Percentiles rank a stretch among this genome's conserved stretches.
These are phyloP conservation scores for Vanderwaltozyma tropicalis DNA, from an alignment of 805 yeast genomes.

Conservation along the genomic window DNA sequence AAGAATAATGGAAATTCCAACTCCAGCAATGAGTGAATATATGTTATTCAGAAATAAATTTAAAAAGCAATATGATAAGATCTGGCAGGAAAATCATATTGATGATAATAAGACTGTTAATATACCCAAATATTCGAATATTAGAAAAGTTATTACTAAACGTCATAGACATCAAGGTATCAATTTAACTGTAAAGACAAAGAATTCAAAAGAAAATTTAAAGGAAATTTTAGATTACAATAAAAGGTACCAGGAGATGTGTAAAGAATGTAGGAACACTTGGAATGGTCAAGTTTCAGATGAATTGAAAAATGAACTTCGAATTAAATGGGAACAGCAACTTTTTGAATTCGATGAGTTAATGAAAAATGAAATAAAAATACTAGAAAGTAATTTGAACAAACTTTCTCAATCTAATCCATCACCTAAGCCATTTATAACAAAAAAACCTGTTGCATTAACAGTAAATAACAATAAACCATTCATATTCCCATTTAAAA, in stretches of 20 bases:
- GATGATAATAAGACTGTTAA: no score
- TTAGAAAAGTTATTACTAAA: background rate
- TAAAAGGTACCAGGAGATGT: constrained; percentile 16
- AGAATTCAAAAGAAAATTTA: background rate
- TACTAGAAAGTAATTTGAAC: constrained; percentile 5
- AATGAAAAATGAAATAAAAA: constrained; percentile 9
- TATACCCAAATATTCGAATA: no score
- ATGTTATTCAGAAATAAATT: constrained; percentile 17
- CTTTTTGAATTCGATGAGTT: constrained; percentile 6
- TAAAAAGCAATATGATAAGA: constrained; percentile 10
- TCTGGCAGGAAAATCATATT: background rate
- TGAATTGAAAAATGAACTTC: constrained; percentile 10
- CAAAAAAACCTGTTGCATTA: background rate
- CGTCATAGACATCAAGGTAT: background rate
- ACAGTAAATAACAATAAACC: no score
- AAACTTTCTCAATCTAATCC: background rate
- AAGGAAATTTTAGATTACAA: background rate
- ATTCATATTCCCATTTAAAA: background rate
- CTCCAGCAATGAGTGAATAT: constrained; percentile 19
- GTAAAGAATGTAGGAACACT: constrained; percentile 16
- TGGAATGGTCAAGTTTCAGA: constrained; percentile 16
- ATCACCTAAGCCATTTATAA: background rate
- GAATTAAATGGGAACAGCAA: constrained; percentile 8
- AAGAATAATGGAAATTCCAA: constrained; percentile 13
- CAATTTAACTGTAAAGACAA: background rate